These are phyloP conservation scores for Trichoderma asperellum DNA, from an alignment of 2,329 filamentous ascomycete species.

Conservation along the genomic window DNA sequence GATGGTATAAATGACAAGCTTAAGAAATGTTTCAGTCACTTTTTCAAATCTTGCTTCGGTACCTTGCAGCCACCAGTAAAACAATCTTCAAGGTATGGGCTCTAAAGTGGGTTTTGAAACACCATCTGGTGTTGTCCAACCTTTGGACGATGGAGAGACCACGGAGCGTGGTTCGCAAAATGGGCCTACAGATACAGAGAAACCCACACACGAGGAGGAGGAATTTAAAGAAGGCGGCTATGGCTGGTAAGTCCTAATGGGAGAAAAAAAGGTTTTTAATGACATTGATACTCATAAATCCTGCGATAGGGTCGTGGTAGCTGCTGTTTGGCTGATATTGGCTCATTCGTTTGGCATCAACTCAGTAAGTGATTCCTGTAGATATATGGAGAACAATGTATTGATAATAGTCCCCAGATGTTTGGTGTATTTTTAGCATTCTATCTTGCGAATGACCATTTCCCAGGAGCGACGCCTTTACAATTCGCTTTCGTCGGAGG, in stretches of 20 bases:
- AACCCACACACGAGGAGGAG: neutral
- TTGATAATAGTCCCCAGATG: constrained; percentile 5
- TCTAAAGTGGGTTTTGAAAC: neutral
- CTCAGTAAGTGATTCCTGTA: neutral
- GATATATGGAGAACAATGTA: neutral
- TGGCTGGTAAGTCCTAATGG: constrained; percentile 5
- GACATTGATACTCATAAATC: neutral
- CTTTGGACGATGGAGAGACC: neutral
- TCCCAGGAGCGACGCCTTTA: constrained; percentile 65
- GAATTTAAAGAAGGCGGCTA: constrained; percentile 15
- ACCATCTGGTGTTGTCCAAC: neutral
- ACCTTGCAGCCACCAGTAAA: neutral
- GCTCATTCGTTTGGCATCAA: constrained; percentile 22
- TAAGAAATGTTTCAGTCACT: neutral
- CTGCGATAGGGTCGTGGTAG: constrained; percentile 6
- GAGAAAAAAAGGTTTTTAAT: too few relatives aligned
- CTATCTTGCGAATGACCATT: constrained; percentile 60
- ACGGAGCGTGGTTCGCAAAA: neutral
- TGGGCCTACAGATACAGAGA: neutral
- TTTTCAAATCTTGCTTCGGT: neutral
- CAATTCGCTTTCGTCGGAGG: constrained; percentile 74
- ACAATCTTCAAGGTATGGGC: neutral
- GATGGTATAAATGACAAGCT: constrained; percentile 7
- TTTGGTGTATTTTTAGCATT: constrained; percentile 58
- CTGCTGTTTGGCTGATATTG: constrained; percentile 1